phyloP scores from a whole-genome alignment of 345 rosid genomes.

The Balakata baccata region DNA sequence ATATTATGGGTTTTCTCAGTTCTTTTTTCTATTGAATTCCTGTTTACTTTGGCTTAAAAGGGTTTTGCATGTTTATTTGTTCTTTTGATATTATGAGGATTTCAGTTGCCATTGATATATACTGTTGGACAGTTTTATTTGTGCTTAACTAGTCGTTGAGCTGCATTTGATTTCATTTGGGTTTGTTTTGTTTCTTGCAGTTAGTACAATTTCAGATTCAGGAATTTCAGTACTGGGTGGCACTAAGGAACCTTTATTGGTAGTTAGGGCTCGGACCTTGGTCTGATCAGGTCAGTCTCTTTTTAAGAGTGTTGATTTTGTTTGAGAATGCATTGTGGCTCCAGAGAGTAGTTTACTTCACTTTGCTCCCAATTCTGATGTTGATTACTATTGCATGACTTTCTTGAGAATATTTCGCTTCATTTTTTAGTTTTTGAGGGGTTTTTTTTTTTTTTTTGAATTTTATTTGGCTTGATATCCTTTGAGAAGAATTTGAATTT shows the following conservation, averaged over 20 bases:
- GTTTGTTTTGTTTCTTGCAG: slow-evolving; percentile 22
- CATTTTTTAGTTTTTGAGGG: too few species aligned
- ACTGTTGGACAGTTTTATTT: slow-evolving; percentile 2
- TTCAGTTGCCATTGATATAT: slow-evolving; percentile 11
- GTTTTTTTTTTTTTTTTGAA: too few species aligned
- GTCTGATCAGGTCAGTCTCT: slow-evolving; percentile 23
- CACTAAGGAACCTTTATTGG: slow-evolving; percentile 17
- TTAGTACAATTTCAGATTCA: slow-evolving; percentile 4
- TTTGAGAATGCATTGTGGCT: background rate
- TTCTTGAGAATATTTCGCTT: background rate
- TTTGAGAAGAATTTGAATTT: background rate
- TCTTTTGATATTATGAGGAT: background rate
- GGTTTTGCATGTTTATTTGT: background rate
- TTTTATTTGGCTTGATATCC: background rate
- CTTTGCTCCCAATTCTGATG: background rate
- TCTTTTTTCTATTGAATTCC: background rate
- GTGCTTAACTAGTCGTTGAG: background rate
- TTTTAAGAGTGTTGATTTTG: background rate
- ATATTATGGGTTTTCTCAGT: background rate
- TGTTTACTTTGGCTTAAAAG: background rate
- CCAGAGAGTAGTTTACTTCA: background rate
- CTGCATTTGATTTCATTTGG: slow-evolving; percentile 29
- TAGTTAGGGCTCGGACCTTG: slow-evolving; percentile 7
- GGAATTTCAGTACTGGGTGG: slow-evolving; percentile 3
- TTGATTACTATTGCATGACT: background rate